Evolutionary conservation across 306 rosid species (phyloP), one percentile per base, ranked within the genome.

Genomic region (Echinosophora koreensis): DNA sequence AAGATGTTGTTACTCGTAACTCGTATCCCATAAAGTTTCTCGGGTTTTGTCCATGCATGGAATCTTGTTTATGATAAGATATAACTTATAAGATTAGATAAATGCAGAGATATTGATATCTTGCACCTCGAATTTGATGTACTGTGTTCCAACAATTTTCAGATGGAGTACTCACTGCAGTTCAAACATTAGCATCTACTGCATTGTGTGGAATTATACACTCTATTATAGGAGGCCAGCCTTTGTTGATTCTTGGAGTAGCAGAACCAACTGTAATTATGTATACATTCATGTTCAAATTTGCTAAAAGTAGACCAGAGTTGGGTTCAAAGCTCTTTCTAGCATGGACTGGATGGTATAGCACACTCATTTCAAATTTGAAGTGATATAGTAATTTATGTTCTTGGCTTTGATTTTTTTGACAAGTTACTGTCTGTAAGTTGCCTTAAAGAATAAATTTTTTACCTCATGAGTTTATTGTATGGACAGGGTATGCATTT

Each of bases 181-280:
- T 92, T 75, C 97, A 92, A 80, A 88, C 95, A 27, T 87, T 92
- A 82, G 91, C 93, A 76, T 92, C 97, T 11, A 92, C 97, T 6
- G 90, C 95, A 17, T 51, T 89, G 54, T 92, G 97, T 86, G 97
- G 97, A 82, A 82, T 89, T 70, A 88, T 92, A 76, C 93, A 92
- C 83, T 89, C 97, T 17, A 85, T 92, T 28, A 79, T 89, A 2
- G 97, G 97, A 77, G 97, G 95, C 61, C 97, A 92, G 77, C 92
- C 97, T 69, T 68, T 92, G 87, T 55, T 92, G 81, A 92, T 92
- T 80, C 95, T 92, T 22, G 97, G 95, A 37, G 97, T 89, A 47
- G 97, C 95, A 32, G 97, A 92, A 80, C 97, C 95, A 55, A 92
- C 97, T 30, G 94, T 92, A 18, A 88, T 92, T 55, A 92, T 92